phyloP scores from a whole-genome alignment of 495 filamentous ascomycete genomes.

The Cenococcum geophilum region DNA sequence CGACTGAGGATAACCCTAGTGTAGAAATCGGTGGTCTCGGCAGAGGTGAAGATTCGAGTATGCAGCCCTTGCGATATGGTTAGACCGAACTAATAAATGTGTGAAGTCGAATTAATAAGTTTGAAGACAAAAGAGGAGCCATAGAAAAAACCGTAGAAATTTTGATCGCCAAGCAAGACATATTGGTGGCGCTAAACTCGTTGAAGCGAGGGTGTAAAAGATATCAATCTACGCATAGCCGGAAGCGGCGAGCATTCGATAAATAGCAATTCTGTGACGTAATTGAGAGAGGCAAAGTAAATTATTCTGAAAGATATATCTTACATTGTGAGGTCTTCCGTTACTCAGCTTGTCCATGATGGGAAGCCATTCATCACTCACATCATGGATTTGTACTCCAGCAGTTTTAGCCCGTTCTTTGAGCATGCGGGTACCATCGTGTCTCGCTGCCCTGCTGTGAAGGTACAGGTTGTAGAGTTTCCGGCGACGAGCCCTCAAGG shows the following conservation, averaged over 20 bases:
- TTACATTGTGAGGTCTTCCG: constrained; percentile 78
- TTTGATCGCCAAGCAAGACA: neutral
- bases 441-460: constrained; percentile 43
- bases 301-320: neutral
- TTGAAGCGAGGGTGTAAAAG: too few species aligned
- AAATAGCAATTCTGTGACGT: too few species aligned
- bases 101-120: neutral
- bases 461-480: constrained; percentile 84
- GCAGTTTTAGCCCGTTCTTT: constrained; percentile 46
- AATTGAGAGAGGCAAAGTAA: too few species aligned
- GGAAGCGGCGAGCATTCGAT: too few species aligned
- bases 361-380: constrained; percentile 49
- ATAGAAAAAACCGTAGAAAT: neutral
- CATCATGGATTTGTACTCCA: constrained; percentile 49
- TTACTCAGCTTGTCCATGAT: constrained; percentile 77
- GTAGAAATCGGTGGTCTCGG: constrained; percentile 63
- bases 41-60: constrained; percentile 81
- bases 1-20: constrained; percentile 41
- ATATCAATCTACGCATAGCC: too few species aligned
- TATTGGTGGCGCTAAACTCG: too few species aligned
- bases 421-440: constrained; percentile 42
- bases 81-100: neutral
- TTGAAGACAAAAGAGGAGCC: neutral
- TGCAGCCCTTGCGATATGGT: constrained; percentile 51
- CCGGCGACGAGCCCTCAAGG: constrained; percentile 60